Base-by-base conservation (phyloP, 306 rosid species). In the Cucumis melo region DNA sequence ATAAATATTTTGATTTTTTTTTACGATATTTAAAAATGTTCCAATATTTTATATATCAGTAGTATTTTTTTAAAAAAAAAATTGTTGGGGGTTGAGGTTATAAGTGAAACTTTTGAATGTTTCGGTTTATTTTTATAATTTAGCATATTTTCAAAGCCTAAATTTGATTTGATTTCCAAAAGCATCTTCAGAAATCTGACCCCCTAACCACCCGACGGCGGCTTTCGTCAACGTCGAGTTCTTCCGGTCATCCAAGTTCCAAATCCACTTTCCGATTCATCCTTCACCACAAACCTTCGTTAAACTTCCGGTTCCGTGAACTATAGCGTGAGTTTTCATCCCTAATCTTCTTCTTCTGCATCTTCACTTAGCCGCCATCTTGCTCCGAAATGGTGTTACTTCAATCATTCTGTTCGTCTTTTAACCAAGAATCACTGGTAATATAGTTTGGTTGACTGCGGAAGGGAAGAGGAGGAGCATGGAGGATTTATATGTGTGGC, bases 401-500 rank as follows among this genome's bases (percentile, higher is more conserved):
- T 71, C 59, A 27, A 46, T 48, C 29, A n/a, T n/a, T 51, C 11
- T 11, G 48, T 54, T 54, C 58, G 64, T 12, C n/a, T 54, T 54
- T 10, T 39, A 71, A 48, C 59, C 42, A 8, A 14, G 29, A 71
- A 71, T 48, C 59, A 46, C 36, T 71, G 23, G 6, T 54, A 36
- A 54, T 74, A 17, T 34, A 10, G 20, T 50, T n/a, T 17, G n/a
- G 54, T 51, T 29, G 51, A 34, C 50, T 6, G 62, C 46, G 13
- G 77, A 38, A 32, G 76, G 23, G 81, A 20, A 62, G 75, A 23
- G 77, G 61, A 56, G 77, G 74, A 84, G 44, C 71, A 88, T 89
- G 93, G 90, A 38, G 60, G 91, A 84, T 80, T 80, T 89, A 1
- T 78, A 75, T 70, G 81, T 81, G 10, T 89, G 93, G 93, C 88